Evolutionary conservation across 176 grass and related monocot species (phyloP).

Genomic region (Tillandsia fasciculata): DNA sequence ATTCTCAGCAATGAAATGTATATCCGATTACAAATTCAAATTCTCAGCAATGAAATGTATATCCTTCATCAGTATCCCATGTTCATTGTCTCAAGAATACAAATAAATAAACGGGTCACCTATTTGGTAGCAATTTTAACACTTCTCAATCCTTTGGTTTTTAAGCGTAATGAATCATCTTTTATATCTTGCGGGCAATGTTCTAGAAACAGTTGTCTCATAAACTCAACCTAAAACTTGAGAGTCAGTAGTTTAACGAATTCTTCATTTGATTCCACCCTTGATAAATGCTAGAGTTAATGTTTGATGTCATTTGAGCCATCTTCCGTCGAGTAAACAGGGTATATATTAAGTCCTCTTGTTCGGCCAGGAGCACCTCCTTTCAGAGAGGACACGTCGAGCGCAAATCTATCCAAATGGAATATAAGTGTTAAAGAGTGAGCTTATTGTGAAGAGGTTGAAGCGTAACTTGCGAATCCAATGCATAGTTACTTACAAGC

Average conservation of each 20-base stretch:
- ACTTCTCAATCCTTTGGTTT: background rate
- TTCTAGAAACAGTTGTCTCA: conserved; percentile 26
- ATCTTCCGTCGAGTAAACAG: conserved; percentile 18
- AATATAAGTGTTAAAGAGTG: conserved; percentile 14
- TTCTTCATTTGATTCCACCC: background rate
- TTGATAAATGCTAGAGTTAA: conserved; percentile 23
- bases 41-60: background rate
- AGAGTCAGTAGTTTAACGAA: conserved; percentile 20
- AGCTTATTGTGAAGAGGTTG: conserved; percentile 9
- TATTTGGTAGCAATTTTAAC: background rate
- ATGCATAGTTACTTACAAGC: conserved; percentile 25
- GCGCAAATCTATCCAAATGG: conserved; percentile 26
- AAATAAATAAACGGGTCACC: background rate
- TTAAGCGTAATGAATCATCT: background rate
- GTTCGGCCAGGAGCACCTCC: conserved; percentile 75
- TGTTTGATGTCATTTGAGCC: conserved; percentile 20
- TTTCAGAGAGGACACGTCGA: conserved; percentile 47
- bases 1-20: background rate
- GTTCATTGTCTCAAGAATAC: background rate
- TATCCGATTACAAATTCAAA: background rate
- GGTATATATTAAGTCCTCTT: conserved; percentile 41
- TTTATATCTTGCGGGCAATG: background rate
- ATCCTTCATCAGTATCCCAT: background rate
- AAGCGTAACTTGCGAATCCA: background rate
- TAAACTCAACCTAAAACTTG: conserved; percentile 30